Evolutionary conservation across 164 flowering plant genomes (phyloP), one percentile per base, ranked within the genome.

Genomic region (Cinnamomum micranthum): DNA sequence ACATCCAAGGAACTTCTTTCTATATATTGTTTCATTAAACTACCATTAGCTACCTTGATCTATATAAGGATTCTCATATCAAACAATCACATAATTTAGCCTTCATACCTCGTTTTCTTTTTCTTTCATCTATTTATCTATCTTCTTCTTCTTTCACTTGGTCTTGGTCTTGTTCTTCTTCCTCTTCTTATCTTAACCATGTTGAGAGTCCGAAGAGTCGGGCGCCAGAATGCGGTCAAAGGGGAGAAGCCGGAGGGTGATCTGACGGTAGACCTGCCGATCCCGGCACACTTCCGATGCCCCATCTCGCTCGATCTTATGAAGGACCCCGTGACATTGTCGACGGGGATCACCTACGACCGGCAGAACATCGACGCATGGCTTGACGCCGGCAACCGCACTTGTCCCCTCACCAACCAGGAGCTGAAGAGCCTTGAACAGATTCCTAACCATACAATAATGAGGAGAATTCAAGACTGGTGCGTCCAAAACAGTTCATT

Each of bases 311-410:
- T 91, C 0, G 97, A 94, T 51, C 73, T 94, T 72, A 92, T 94
- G 97, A 92, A 88, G 74, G 98, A 94, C 73, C 98, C 98, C 12
- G 97, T 94, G 55, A 91, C 89, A 2, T 76, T 92, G 50, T 86
- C 90, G 0, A 86, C 94, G 1, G 98, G 98, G 4, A 89, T 91
- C 27, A 90, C 97, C 0, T 94, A 92, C 66, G 97, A 94, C 65
- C 85, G 98, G 0, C 85, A 82, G 52, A 90, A 85, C 84, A 92
- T 94, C 65, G 97, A 92, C 80, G 82, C 65, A 19, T 92, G 97
- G 98, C 81, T 91, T 2, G 92, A 91, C 31, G 77, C 79, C 0
- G 97, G 95, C 4, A 86, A 88, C 74, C 25, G 22, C 4, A 88
- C 89, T 0, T 94, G 98, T 70, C 98, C 98, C 2, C 81, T 85